These are phyloP conservation scores for Populus davidiana DNA, from an alignment of 345 rosid genomes.

Conservation along the genomic window DNA sequence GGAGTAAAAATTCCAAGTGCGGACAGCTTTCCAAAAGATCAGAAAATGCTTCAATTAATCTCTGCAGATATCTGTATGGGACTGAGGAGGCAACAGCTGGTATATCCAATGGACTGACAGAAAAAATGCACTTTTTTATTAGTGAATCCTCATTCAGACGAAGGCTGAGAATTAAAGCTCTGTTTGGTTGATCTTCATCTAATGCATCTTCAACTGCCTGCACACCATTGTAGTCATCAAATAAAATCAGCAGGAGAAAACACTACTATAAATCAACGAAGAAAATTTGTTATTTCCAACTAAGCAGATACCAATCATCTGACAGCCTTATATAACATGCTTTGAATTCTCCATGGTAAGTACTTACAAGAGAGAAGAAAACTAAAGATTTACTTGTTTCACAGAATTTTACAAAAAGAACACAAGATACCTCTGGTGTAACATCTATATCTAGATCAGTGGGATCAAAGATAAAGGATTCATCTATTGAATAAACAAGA, in stretches of 20 bases:
- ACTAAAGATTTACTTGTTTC: background rate
- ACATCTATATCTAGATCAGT: slow-evolving; percentile 97
- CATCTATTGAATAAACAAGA: slow-evolving; percentile 79
- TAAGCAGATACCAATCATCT: background rate
- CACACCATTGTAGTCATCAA: slow-evolving; percentile 3
- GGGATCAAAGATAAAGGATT: slow-evolving; percentile 89
- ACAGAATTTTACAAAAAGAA: background rate
- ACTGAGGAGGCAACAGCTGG: slow-evolving; percentile 65
- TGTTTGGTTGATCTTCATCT: slow-evolving; percentile 53
- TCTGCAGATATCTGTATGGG: slow-evolving; percentile 64
- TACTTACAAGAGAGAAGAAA: background rate
- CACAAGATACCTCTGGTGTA: slow-evolving; percentile 73
- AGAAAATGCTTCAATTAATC: slow-evolving; percentile 76
- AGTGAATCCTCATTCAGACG: slow-evolving; percentile 83
- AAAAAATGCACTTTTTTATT: slow-evolving; percentile 73
- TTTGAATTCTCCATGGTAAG: background rate
- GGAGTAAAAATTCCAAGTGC: slow-evolving; percentile 78
- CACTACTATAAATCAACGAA: background rate
- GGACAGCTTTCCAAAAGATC: slow-evolving; percentile 84
- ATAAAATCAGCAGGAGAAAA: background rate
- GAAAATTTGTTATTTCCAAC: background rate
- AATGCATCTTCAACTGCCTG: slow-evolving; percentile 83
- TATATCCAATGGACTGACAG: slow-evolving; percentile 66
- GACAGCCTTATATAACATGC: background rate
- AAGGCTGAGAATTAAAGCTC: slow-evolving; percentile 82